Conservation (phyloP, 306 rosid species). For the Cucurbita maxima region DNA sequence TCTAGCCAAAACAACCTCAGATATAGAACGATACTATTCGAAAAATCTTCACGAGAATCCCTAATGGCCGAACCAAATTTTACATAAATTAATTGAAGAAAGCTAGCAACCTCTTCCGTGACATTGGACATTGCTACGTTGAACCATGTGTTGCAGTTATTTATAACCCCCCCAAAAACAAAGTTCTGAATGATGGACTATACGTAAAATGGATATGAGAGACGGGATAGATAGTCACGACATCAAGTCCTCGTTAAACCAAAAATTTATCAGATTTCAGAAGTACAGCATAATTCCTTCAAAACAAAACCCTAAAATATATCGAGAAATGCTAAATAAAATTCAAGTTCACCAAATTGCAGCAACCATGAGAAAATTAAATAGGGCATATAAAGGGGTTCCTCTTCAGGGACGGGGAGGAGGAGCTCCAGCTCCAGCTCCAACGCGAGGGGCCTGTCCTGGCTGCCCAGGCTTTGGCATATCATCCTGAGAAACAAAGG, state of each 20-base stretch:
- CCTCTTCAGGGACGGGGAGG: conserved; percentile 21
- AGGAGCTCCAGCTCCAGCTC: conserved; percentile 19
- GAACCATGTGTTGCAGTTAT: no score
- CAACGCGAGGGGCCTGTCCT: conserved; percentile 50
- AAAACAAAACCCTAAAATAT: not conserved
- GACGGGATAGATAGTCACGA: not conserved
- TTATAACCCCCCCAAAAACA: not conserved
- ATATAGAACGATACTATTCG: no score
- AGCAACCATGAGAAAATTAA: not conserved
- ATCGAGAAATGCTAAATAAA: not conserved
- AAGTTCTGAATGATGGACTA: not conserved
- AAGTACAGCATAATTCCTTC: not conserved
- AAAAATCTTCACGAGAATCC: no score
- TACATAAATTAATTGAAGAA: no score
- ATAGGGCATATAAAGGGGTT: not conserved
- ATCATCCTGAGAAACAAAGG: conserved; percentile 30
- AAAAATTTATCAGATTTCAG: not conserved
- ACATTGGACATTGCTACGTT: no score
- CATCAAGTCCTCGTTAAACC: not conserved
- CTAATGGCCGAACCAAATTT: no score
- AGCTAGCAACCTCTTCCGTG: no score
- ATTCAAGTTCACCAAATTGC: not conserved
- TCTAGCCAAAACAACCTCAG: no score
- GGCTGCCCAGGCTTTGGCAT: conserved; percentile 54
- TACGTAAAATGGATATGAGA: no score